Conservation (phyloP, 345 rosid genomes). For the Barbarea vulgaris region DNA sequence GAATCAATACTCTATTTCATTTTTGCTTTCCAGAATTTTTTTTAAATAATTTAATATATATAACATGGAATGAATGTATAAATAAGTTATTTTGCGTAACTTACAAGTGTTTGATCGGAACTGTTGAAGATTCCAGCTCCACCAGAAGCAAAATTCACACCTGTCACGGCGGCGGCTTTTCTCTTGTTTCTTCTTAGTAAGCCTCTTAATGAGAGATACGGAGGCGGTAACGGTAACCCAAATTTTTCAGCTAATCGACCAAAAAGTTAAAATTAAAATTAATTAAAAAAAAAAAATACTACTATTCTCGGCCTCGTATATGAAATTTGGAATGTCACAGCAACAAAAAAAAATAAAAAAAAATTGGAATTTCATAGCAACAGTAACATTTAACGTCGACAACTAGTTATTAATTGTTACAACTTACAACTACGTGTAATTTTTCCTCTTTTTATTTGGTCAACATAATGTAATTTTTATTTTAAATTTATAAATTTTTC, state of each 20-base stretch:
- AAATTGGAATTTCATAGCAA: not conserved
- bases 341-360: not conserved
- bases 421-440: constrained; percentile 37
- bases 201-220: constrained; percentile 51
- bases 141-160: constrained; percentile 70
- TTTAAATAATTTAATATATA: not conserved
- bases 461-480: constrained; percentile 10
- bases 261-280: not conserved
- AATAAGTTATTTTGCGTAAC: not conserved
- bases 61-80: not conserved
- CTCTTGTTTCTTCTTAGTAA: constrained; percentile 4
- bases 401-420: not conserved
- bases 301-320: not conserved
- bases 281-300: constrained; percentile 26
- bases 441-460: constrained; percentile 11
- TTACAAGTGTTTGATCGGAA: constrained; percentile 50
- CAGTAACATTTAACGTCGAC: not conserved
- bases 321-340: not conserved
- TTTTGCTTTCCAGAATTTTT: not conserved
- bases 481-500: not conserved
- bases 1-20: not conserved
- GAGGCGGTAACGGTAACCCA: constrained; percentile 61
- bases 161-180: constrained; percentile 35
- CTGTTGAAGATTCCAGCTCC: constrained; percentile 70
- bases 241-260: constrained; percentile 57